These are phyloP conservation scores for Aspergillus calidoustus DNA, from an alignment of 2,329 filamentous ascomycete species.

Conservation along the genomic window DNA sequence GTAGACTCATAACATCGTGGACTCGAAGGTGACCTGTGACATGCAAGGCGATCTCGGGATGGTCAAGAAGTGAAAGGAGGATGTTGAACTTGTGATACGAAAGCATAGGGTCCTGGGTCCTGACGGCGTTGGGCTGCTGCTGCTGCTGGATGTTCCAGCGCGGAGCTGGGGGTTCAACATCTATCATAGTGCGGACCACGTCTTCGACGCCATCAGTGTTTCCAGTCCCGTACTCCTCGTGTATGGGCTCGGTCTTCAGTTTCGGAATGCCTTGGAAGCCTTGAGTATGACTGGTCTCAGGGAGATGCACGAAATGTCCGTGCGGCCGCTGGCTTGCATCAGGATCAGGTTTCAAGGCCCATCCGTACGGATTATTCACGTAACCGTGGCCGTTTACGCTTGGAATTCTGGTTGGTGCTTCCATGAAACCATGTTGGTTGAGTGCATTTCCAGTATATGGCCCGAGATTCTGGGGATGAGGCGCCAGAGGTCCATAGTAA, in stretches of 20 bases:
- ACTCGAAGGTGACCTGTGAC: conserved; percentile 60
- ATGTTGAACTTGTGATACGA: conserved; percentile 19
- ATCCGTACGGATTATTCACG: not conserved
- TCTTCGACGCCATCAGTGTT: not conserved
- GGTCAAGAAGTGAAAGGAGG: conserved; percentile 17
- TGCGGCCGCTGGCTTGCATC: not conserved
- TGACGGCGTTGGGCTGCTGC: not conserved
- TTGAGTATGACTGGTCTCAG: not conserved
- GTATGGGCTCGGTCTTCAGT: not conserved
- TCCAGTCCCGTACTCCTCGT: not conserved
- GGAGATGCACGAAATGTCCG: not conserved
- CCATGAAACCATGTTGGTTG: not conserved
- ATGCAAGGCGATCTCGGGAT: conserved; percentile 58
- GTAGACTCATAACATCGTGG: conserved; percentile 65
- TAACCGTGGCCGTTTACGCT: not conserved
- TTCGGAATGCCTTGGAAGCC: not conserved
- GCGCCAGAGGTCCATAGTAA: not conserved
- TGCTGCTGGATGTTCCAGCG: not conserved
- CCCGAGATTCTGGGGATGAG: not conserved
- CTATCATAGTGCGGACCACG: not conserved
- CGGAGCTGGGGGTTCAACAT: not conserved
- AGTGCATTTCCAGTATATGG: not conserved
- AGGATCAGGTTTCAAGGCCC: not conserved
- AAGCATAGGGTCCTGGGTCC: not conserved
- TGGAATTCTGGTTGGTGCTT: not conserved